phyloP scores from a whole-genome alignment of 1,284 basidiomycete species.

The Ustilago nuda region DNA sequence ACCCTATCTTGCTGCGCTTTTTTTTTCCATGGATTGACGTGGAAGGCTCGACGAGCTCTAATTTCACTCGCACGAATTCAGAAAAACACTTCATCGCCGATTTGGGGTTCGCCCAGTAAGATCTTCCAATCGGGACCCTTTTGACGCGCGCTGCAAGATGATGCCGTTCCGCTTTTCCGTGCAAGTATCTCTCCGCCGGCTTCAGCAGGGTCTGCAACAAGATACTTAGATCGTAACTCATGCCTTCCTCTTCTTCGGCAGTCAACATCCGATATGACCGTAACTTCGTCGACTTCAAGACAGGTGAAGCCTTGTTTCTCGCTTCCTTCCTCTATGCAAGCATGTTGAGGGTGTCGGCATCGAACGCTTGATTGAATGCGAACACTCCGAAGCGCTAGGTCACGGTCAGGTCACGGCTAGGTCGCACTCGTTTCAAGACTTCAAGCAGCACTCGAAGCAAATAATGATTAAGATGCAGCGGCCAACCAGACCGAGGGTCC shows the following conservation, averaged over 20 bases:
- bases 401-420: not conserved
- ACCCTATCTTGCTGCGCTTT: slow-evolving; percentile 18
- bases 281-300: not conserved
- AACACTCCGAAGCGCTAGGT: not conserved
- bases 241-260: not conserved
- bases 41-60: slow-evolving; percentile 19
- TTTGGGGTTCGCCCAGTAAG: not conserved
- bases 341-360: not conserved
- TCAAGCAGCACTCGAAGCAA: not conserved
- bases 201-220: slow-evolving; percentile 2
- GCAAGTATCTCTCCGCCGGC: slow-evolving; percentile 6
- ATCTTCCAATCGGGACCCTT: not conserved
- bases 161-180: slow-evolving; percentile 19
- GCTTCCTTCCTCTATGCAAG: not conserved
- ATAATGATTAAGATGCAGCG: slow-evolving; percentile 33
- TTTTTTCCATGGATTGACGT: slow-evolving; percentile 37
- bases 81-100: slow-evolving; percentile 2
- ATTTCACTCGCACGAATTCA: slow-evolving; percentile 17
- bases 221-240: not conserved
- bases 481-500: slow-evolving; percentile 26
- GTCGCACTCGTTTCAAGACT: not conserved
- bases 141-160: slow-evolving; percentile 30
- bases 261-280: not conserved
- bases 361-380: not conserved
- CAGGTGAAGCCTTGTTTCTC: not conserved